Base-by-base conservation (phyloP, 306 rosid species). In the Casuarina equisetifolia region DNA sequence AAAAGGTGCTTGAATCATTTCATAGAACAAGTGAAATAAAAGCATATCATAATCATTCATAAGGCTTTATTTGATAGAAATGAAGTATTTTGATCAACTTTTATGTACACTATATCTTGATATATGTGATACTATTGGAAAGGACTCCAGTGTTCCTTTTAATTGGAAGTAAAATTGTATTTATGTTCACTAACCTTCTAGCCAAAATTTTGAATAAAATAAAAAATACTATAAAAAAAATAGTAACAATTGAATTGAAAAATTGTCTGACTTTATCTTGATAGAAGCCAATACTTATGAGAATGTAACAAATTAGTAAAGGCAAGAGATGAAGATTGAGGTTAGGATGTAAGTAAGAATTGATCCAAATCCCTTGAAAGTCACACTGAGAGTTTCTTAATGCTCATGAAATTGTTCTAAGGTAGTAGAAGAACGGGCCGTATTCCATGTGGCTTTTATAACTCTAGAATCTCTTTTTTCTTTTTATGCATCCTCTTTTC, bases 401-500 rank as follows among this genome's bases (percentile, higher is more conserved):
- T 25, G 1, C 32, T 25, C 1, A 25, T 25, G 32, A 25, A 25
- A 25, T 25, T 25, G 32, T 25, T 25, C 32, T 25, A 0, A 25
- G 32, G 32, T 25, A 25, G 32, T 1, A 25, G 8, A 10, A 63
- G 71, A 66, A 25, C 49, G 42, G 71, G 35, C 25, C 7, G 51
- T 17, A 3, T 35, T 36, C 42, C 43, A 35, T 32, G 50, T 42
- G 16, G 20, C 17, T 48, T 10, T 13, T 1, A 9, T 9, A 48
- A 48, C 3, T 48, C 15, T 48, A 48, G 51, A 8, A 9, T 48
- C 11, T 44, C 25, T 54, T 1, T 17, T 19, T 48, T 62, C 45
- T 38, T 74, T 44, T 51, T 13, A 44, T 67, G 71, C 71, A 40
- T 15, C 48, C 35, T 74, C 61, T 70, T 70, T 38, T 16, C 62